phyloP scores from a whole-genome alignment of 306 rosid genomes.

The Cucurbita maxima region DNA sequence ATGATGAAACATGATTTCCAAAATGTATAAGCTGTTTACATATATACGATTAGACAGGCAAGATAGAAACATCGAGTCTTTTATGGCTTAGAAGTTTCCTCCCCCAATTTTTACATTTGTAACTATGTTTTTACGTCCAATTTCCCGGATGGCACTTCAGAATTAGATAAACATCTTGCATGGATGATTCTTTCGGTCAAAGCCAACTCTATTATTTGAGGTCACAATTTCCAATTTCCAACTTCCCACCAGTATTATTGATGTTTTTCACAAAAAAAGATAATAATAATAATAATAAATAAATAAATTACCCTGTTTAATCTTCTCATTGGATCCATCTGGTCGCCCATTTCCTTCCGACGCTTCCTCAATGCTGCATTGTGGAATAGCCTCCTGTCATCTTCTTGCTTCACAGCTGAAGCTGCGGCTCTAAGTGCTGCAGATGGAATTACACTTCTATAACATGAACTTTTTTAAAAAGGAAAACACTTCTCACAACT shows the following conservation, averaged over 20 bases:
- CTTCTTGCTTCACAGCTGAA: conserved; percentile 80
- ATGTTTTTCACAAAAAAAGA: background rate
- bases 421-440: conserved; percentile 96
- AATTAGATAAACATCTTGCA: background rate
- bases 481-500: background rate
- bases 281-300: too few relatives aligned
- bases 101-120: background rate
- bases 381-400: conserved; percentile 81
- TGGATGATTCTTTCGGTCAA: background rate
- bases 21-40: background rate
- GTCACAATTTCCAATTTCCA: background rate
- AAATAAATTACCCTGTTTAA: conserved; percentile 12
- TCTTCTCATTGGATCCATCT: conserved; percentile 65
- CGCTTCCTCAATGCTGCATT: conserved; percentile 87
- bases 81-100: background rate
- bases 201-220: background rate
- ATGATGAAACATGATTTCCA: background rate
- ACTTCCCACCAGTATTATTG: background rate
- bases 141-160: background rate
- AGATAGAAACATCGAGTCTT: background rate
- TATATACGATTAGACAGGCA: background rate
- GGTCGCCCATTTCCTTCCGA: conserved; percentile 82
- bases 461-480: background rate
- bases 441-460: conserved; percentile 16
- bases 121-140: background rate